phyloP scores from a whole-genome alignment of 768 basidiomycete genomes.

The Trametes cingulata region DNA sequence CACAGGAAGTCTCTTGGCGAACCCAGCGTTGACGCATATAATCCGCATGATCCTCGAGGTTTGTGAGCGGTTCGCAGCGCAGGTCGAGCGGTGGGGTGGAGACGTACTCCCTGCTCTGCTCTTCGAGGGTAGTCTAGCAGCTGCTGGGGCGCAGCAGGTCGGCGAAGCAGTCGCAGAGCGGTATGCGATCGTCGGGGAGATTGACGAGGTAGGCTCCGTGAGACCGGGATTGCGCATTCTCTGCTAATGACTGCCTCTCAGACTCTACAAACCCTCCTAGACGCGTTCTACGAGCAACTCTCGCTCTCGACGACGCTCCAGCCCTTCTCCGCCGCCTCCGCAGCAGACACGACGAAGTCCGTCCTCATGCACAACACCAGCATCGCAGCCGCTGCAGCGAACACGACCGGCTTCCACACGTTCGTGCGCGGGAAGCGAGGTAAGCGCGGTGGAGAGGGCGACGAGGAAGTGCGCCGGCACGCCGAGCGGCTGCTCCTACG shows the following conservation, averaged over 20 bases:
- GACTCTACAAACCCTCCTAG: conserved; percentile 67
- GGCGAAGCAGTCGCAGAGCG: conserved; percentile 77
- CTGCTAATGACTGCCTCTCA: conserved; percentile 30
- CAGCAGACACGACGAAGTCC: conserved; percentile 67
- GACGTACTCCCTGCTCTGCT: conserved; percentile 84
- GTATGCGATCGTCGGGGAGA: conserved; percentile 65
- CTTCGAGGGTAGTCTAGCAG: conserved; percentile 72
- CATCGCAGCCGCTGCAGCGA: conserved; percentile 38
- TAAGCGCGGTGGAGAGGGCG: conserved; percentile 51
- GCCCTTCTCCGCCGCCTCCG: conserved; percentile 54
- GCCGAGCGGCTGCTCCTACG: conserved; percentile 81
- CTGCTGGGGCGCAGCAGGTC: conserved; percentile 52
- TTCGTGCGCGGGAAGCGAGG: conserved; percentile 52
- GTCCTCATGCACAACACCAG: conserved; percentile 53
- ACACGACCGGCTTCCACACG: conserved; percentile 44
- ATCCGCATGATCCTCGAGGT: conserved; percentile 76
- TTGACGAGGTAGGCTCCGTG: conserved; percentile 60
- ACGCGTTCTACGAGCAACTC: conserved; percentile 80
- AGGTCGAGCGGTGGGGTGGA: conserved; percentile 91
- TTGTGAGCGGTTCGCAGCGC: conserved; percentile 84
- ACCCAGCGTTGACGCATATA: conserved; percentile 57
- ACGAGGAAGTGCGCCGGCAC: conserved; percentile 72
- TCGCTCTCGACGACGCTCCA: conserved; percentile 77
- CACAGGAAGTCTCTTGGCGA: conserved; percentile 77
- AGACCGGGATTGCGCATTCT: not conserved